A percentile compares a stretch with the other conserved stretches of the same genome.
These are phyloP conservation scores for Favolaschia claudopus DNA, from an alignment of 768 basidiomycete species.

Conservation along the genomic window DNA sequence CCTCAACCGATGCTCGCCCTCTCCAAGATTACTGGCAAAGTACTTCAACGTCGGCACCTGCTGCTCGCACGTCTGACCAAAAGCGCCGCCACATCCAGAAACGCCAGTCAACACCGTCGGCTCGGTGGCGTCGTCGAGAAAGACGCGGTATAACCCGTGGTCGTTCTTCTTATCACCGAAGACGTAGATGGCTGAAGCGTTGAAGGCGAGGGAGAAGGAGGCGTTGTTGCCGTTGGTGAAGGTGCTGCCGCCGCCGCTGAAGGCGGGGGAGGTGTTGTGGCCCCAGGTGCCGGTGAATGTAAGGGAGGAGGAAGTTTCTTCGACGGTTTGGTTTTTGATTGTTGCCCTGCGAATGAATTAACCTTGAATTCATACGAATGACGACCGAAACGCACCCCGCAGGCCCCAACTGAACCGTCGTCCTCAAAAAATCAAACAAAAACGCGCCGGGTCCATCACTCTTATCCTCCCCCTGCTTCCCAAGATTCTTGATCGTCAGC, in stretches of 20 bases:
- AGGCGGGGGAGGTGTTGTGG: constrained; percentile 50
- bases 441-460: constrained; percentile 48
- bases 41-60: constrained; percentile 51
- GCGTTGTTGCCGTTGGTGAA: constrained; percentile 52
- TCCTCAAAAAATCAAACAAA: constrained; percentile 50
- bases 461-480: constrained; percentile 41
- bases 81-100: constrained; percentile 56
- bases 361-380: not conserved
- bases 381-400: constrained; percentile 42
- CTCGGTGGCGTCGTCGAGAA: constrained; percentile 45
- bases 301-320: constrained; percentile 49
- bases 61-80: constrained; percentile 54
- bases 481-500: constrained; percentile 50
- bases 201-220: constrained; percentile 48
- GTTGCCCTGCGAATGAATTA: constrained; percentile 41
- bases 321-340: constrained; percentile 47
- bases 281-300: constrained; percentile 50
- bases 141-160: constrained; percentile 52
- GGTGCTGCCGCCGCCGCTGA: constrained; percentile 53
- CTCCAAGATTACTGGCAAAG: constrained; percentile 51
- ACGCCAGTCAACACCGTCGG: constrained; percentile 45
- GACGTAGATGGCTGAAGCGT: constrained; percentile 55
- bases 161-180: constrained; percentile 60
- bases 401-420: constrained; percentile 53
- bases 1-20: constrained; percentile 44